Evolutionary conservation across 2,329 filamentous ascomycete genomes (phyloP), one percentile per base, ranked within the genome.

Genomic region (Cladophialophora immunda): DNA sequence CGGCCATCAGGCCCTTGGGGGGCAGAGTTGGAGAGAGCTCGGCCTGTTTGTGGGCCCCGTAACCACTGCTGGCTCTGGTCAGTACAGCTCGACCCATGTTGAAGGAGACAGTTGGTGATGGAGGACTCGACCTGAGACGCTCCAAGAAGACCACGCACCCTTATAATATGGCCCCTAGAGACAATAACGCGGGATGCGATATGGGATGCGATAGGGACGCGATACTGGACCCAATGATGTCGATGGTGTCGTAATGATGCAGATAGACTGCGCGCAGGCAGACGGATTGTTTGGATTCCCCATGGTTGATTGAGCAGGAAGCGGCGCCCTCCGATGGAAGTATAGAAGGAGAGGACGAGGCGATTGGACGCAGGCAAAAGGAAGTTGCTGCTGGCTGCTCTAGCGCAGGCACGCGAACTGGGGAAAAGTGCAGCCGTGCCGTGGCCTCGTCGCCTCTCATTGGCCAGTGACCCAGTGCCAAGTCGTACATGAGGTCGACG

Each of bases 271-370:
- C 58, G 19, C 29, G 32, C 52, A 70, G 66, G 68, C 68, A 70
- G 54, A 53, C 55, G 22, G 36, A 65, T 68, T 70, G 63, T 64
- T 57, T 62, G 32, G 19, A 59, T 22, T 66, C 29, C 55, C 54
- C 52, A 54, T 66, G 67, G 58, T 50, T 50, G 55, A 53, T 52
- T 34, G 56, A 64, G 32, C 13, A 64, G 54, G 56, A 61, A 63
- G 66, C 65, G 68, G 68, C 65, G 63, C 34, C 65, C 66, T 70
- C 68, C 68, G 68, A 70, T 68, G 56, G 47, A 52, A 41, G 50
- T 11, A 56, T 53, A 27, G 32, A 17, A 22, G 50, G 55, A 59
- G 61, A 60, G 47, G 19, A 45, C 27, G 50, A 52, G 55, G 54
- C 32, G 27, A 54, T 34, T 45, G 25, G 8, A 36, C 57, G 38